Percentiles rank a stretch among this genome's conserved stretches.
phyloP scores from a whole-genome alignment of 2,329 filamentous ascomycete genomes.

The Myriosclerotinia curreyana region DNA sequence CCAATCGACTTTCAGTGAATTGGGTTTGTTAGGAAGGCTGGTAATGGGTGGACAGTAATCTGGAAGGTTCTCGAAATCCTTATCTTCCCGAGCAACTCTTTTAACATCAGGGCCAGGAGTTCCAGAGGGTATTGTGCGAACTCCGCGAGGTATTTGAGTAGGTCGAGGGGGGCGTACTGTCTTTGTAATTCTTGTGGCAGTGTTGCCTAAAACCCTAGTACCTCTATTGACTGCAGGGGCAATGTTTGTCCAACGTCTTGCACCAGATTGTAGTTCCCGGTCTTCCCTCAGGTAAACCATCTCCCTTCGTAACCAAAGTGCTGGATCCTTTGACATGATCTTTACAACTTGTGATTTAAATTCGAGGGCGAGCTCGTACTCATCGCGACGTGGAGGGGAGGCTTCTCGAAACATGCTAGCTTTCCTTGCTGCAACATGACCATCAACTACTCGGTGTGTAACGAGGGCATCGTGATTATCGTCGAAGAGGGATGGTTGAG shows the following conservation, averaged over 20 bases:
- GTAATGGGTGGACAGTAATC: conserved; percentile 69
- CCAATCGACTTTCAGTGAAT: conserved; percentile 81
- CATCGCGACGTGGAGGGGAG: conserved; percentile 49
- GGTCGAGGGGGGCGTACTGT: conserved; percentile 22
- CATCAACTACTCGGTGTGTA: conserved; percentile 47
- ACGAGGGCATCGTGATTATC: conserved; percentile 41
- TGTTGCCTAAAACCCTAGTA: conserved; percentile 10
- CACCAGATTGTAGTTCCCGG: conserved; percentile 28
- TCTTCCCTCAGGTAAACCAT: conserved; percentile 35
- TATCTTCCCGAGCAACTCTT: conserved; percentile 73
- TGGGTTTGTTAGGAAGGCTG: conserved; percentile 63
- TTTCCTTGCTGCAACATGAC: conserved; percentile 39
- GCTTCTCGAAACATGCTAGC: conserved; percentile 43
- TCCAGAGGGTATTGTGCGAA: conserved; percentile 5
- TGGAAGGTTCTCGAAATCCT: conserved; percentile 68
- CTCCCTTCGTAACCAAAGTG: conserved; percentile 35
- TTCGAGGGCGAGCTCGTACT: conserved; percentile 53
- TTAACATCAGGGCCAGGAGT: conserved; percentile 40
- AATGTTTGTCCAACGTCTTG: conserved; percentile 32
- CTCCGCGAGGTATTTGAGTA: conserved; percentile 24
- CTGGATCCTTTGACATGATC: conserved; percentile 33
- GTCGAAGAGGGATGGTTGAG: conserved; percentile 51
- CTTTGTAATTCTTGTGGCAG: conserved; percentile 16
- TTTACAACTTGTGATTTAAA: conserved; percentile 53
- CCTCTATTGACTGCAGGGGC: conserved; percentile 29